Conservation (phyloP, 108 stramenopile species). For the Hondaea fermentalgiana region DNA sequence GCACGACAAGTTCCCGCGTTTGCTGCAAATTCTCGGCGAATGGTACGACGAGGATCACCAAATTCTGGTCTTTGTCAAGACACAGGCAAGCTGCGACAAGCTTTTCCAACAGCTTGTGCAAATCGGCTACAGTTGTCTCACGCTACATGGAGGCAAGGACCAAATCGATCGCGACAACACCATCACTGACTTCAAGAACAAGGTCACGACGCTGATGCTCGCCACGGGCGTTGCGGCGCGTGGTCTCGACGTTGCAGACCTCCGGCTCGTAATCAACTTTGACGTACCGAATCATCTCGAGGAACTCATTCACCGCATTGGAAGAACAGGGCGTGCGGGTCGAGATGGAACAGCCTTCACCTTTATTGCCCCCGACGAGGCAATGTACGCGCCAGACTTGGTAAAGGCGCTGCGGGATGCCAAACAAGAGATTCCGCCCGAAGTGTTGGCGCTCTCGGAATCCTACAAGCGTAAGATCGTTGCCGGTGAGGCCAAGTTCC, state of each 20-base stretch:
- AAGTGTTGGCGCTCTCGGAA: constrained; percentile 72
- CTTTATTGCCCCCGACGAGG: constrained; percentile 86
- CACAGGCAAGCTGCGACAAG: constrained; percentile 81
- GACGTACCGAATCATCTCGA: constrained; percentile 94
- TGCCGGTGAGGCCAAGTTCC: constrained; percentile 80
- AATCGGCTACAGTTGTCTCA: constrained; percentile 80
- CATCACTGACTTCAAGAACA: constrained; percentile 88
- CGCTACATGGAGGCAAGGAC: constrained; percentile 97
- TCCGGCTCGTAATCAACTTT: constrained; percentile 82
- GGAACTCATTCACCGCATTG: constrained; percentile 95
- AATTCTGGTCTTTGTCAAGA: constrained; percentile 93
- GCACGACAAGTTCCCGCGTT: constrained; percentile 87
- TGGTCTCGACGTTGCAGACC: constrained; percentile 83
- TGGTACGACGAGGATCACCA: constrained; percentile 76
- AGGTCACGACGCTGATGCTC: constrained; percentile 75
- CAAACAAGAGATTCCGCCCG: constrained; percentile 71
- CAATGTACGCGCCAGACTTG: constrained; percentile 84
- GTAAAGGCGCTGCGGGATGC: constrained; percentile 79
- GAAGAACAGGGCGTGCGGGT: constrained; percentile 89
- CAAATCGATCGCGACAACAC: constrained; percentile 98
- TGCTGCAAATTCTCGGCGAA: constrained; percentile 90
- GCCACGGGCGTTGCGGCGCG: constrained; percentile 87
- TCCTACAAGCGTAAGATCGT: constrained; percentile 80
- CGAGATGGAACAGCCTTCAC: constrained; percentile 89
- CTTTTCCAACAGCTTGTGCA: constrained; percentile 83